Evolutionary conservation across 2,329 filamentous ascomycete species (phyloP), one percentile per base, ranked within the genome.

Genomic region (Cytospora piceae): DNA sequence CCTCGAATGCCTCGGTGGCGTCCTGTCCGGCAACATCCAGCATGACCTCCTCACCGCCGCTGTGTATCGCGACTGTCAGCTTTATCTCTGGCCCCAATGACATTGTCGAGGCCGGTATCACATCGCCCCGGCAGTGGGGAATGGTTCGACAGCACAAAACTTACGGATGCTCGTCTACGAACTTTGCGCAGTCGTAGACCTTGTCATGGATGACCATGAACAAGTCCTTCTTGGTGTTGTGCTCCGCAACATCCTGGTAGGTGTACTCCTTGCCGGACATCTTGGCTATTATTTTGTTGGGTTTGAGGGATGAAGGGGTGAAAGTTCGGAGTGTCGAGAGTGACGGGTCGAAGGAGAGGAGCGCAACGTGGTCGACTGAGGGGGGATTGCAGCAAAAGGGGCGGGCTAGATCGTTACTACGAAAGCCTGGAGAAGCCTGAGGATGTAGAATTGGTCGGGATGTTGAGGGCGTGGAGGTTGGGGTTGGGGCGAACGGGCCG

Each of bases 1-100:
- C 95, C 84, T 99, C 95, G 78, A 99, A 99, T 69, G 95, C 94
- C 82, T 98, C 95, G 73, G 94, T 97, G 74, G 92, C 91, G 80
- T 99, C 95, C 82, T 97, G 94, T 72, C 95, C 95, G 75, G 85
- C 95, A 70, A 98, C 94, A 73, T 99, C 95, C 72, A 99, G 90
- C 70, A 99, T 84, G 73, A 99, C 95, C 83, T 99, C 95, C 83
- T 99, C 95, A 82, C 95, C 95, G 84, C 95, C 95, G 74, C 95
- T 98, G 76, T 70, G 67, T 63, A 55, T 64, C 61, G n/a, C 56
- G 61, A 34, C 58, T 31, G 72, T 78, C 69, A 77, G 74, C 67
- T 59, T 68, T 58, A 52, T 14, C 39, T 42, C 39, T 17, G 17
- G 27, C 49, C 46, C 49, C 49, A 8, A 22, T 46, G 59, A 37